Percentiles rank a stretch among this genome's conserved stretches.
phyloP scores from a whole-genome alignment of 2,329 filamentous ascomycete species.

The Fusarium sp. region DNA sequence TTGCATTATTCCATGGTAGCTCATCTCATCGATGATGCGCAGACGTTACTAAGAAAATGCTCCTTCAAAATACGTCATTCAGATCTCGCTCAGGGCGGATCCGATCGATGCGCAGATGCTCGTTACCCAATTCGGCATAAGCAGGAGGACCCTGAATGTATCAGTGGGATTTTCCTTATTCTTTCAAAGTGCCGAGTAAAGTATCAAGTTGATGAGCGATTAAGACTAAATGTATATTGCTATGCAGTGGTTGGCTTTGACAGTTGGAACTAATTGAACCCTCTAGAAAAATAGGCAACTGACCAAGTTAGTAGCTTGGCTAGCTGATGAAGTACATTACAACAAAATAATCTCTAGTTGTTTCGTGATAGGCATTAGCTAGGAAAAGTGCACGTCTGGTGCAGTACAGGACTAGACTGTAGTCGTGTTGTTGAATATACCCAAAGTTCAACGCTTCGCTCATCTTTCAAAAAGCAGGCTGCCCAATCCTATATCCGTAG shows the following conservation, averaged over 20 bases:
- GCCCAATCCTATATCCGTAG: background rate
- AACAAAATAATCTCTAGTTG: constrained; percentile 26
- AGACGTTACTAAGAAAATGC: constrained; percentile 9
- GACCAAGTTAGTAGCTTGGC: background rate
- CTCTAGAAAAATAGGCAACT: background rate
- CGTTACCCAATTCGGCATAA: constrained; percentile 24
- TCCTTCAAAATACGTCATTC: constrained; percentile 36
- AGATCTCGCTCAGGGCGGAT: constrained; percentile 18
- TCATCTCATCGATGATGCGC: constrained; percentile 41
- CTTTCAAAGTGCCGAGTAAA: background rate
- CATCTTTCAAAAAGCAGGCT: constrained; percentile 5
- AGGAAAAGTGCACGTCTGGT: constrained; percentile 41
- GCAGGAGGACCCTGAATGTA: background rate
- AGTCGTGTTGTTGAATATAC: constrained; percentile 7
- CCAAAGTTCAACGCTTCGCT: constrained; percentile 39
- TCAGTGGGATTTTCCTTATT: background rate
- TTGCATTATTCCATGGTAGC: constrained; percentile 2
- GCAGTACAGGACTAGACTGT: constrained; percentile 37
- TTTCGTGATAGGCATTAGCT: constrained; percentile 41
- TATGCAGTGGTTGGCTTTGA: background rate
- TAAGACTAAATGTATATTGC: background rate
- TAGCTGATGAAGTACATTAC: constrained; percentile 1
- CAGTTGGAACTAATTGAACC: background rate
- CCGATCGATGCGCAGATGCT: constrained; percentile 21
- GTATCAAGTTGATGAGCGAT: background rate